Evolutionary conservation across 306 rosid species (phyloP).

Genomic region (Sphenostylis stenocarpa): DNA sequence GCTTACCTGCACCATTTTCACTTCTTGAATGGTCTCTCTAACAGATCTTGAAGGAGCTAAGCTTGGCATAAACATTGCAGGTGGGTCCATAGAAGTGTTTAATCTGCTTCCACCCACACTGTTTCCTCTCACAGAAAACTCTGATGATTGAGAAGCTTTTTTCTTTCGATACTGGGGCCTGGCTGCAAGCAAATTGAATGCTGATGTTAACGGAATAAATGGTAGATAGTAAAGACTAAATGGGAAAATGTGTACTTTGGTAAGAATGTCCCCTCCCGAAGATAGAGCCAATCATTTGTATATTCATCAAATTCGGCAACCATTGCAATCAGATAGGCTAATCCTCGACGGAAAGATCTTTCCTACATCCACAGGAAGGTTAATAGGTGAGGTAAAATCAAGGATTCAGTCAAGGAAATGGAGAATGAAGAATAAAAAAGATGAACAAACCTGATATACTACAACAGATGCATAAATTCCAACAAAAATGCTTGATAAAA

Average conservation of each 20-base stretch:
- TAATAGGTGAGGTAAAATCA: constrained; percentile 31
- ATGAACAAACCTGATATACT: constrained; percentile 68
- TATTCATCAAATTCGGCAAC: constrained; percentile 92
- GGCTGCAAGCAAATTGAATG: constrained; percentile 62
- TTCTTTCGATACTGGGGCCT: constrained; percentile 87
- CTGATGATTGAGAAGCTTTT: constrained; percentile 49
- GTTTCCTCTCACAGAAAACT: constrained; percentile 50
- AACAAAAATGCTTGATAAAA: constrained; percentile 66
- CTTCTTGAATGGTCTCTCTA: constrained; percentile 77
- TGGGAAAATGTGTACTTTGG: constrained; percentile 62
- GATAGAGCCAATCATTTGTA: constrained; percentile 90
- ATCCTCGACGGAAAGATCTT: constrained; percentile 73
- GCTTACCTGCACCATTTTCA: constrained; percentile 82
- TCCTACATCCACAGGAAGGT: constrained; percentile 54
- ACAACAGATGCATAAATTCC: constrained; percentile 74
- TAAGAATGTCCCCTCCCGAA: constrained; percentile 72
- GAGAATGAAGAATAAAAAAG: constrained; percentile 1
- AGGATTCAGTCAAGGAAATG: constrained; percentile 17
- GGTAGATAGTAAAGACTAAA: background rate
- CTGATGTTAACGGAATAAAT: constrained; percentile 28
- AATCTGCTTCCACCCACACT: constrained; percentile 36
- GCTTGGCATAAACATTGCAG: constrained; percentile 77
- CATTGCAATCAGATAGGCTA: constrained; percentile 79
- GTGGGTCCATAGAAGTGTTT: constrained; percentile 59
- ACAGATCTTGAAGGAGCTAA: constrained; percentile 70